Conservation (phyloP, 768 basidiomycete species). For the Agaricus subrufescens region DNA sequence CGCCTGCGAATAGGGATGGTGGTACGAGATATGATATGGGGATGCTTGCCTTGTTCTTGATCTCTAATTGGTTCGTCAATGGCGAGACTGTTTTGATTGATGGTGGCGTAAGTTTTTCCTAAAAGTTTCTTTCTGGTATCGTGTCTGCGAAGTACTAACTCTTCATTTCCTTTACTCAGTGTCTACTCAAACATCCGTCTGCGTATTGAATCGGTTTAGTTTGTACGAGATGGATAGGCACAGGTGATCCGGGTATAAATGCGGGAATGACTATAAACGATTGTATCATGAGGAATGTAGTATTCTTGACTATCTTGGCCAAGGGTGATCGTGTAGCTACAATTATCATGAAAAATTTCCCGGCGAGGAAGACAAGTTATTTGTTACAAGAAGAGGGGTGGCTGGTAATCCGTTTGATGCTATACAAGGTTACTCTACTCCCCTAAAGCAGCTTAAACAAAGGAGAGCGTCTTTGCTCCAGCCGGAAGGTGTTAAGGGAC, state of each 20-base stretch:
- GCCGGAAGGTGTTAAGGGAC: constrained; percentile 7
- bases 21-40: constrained; percentile 40
- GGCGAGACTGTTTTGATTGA: constrained; percentile 46
- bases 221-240: no score
- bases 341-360: no score
- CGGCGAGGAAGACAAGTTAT: no score
- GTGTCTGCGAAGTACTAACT: background rate
- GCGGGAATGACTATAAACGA: no score
- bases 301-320: no score
- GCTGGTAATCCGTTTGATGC: no score
- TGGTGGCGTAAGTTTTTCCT: constrained; percentile 40
- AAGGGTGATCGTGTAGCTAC: no score
- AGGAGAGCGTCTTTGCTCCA: constrained; percentile 14
- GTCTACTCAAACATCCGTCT: constrained; percentile 31
- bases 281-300: no score
- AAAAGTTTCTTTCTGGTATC: background rate
- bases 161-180: constrained; percentile 15
- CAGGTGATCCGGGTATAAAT: no score
- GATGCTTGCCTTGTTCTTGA: constrained; percentile 35
- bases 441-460: no score
- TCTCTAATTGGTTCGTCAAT: constrained; percentile 44
- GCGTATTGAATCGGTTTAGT: constrained; percentile 30
- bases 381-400: no score
- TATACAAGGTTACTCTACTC: no score
- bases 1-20: constrained; percentile 28